Percentiles rank a stretch among this genome's conserved stretches.
Conservation (phyloP, 2,329 filamentous ascomycete genomes). For the Fusarium sp. region DNA sequence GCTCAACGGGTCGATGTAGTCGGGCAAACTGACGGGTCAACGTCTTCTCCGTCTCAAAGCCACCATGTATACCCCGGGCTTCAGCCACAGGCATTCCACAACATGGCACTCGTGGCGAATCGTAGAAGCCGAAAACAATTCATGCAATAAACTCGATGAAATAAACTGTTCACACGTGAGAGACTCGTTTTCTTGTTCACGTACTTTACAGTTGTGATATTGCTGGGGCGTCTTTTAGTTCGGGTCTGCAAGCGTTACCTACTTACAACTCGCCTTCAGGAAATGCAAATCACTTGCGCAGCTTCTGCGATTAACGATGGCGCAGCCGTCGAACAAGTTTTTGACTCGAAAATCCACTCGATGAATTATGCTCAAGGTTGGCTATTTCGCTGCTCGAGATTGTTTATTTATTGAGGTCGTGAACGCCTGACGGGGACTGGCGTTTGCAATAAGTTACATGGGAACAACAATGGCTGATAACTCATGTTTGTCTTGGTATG, state of each 20-base stretch:
- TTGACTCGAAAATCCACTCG: not conserved
- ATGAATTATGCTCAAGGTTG: not conserved
- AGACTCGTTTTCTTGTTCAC: not conserved
- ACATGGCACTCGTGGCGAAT: not conserved
- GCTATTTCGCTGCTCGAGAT: no score
- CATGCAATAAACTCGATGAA: not conserved
- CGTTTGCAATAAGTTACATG: not conserved
- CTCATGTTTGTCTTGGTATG: not conserved
- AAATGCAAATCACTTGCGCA: not conserved
- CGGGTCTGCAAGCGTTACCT: no score
- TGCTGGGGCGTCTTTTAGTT: not conserved
- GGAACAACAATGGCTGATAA: not conserved
- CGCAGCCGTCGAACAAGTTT: not conserved
- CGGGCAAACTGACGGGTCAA: not conserved
- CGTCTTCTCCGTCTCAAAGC: not conserved
- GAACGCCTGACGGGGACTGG: not conserved
- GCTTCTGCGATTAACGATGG: not conserved
- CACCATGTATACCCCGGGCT: not conserved
- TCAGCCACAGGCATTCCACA: not conserved
- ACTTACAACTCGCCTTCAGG: not conserved
- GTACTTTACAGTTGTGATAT: not conserved
- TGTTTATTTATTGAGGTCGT: not conserved
- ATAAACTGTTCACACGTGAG: not conserved
- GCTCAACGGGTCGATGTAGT: not conserved
- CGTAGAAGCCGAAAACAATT: no score